Conservation (phyloP, 768 basidiomycete genomes). For the Russula emetica region DNA sequence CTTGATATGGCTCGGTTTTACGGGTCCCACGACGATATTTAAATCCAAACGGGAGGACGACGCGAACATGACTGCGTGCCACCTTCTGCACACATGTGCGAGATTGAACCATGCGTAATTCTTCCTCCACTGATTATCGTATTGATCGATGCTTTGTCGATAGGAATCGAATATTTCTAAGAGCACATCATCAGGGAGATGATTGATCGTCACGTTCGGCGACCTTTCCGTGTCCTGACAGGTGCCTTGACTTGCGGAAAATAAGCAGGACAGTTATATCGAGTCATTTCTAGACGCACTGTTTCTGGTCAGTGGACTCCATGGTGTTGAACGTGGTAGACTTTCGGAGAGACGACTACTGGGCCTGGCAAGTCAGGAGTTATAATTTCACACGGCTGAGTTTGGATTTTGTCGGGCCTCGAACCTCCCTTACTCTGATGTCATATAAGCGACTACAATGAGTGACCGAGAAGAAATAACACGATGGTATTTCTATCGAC, state of each 20-base stretch:
- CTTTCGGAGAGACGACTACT: too few relatives aligned
- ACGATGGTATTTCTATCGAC: too few relatives aligned
- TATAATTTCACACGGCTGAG: too few relatives aligned
- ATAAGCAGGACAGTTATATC: background rate
- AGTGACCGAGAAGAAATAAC: too few relatives aligned
- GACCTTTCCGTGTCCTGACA: background rate
- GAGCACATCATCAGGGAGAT: background rate
- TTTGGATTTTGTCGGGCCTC: too few relatives aligned
- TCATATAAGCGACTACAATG: too few relatives aligned
- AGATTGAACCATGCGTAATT: conserved; percentile 28
- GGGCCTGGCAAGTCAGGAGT: too few relatives aligned
- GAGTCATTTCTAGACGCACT: background rate
- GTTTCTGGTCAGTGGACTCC: too few relatives aligned
- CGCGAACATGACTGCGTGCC: background rate
- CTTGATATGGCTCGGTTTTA: background rate
- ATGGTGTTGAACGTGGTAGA: too few relatives aligned
- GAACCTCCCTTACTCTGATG: too few relatives aligned
- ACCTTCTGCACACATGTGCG: conserved; percentile 6
- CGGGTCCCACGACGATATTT: background rate
- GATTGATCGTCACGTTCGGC: background rate
- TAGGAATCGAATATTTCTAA: background rate
- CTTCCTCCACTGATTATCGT: background rate
- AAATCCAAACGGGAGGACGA: conserved; percentile 1
- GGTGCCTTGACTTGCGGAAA: background rate
- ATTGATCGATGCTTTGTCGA: background rate